A percentile compares a stretch with the other conserved stretches of the same genome.
These are phyloP conservation scores for Magnaporthiopsis rhizophila DNA, from an alignment of 2,329 filamentous ascomycete species.

Conservation along the genomic window DNA sequence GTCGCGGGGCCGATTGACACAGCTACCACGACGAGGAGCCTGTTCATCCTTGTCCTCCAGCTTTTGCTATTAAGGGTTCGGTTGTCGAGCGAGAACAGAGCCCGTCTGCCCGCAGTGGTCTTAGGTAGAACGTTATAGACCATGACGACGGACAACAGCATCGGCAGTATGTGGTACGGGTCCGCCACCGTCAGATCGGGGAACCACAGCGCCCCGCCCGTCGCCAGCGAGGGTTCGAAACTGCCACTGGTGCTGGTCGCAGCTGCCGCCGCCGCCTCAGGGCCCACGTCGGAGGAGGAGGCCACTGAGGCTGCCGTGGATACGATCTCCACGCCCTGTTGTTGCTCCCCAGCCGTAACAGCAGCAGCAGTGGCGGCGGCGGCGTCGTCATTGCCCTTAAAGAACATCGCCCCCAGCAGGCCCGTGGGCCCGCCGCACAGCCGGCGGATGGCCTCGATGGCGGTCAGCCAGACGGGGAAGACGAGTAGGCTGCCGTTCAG, in stretches of 20 bases:
- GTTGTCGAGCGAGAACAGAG: neutral
- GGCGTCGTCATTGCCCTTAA: slow-evolving; percentile 9
- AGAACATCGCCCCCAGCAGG: slow-evolving; percentile 24
- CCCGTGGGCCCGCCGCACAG: slow-evolving; percentile 33
- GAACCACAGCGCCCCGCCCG: slow-evolving; percentile 49
- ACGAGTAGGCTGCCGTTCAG: slow-evolving; percentile 28
- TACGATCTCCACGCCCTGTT: neutral
- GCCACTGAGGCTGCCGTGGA: neutral
- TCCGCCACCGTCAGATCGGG: slow-evolving; percentile 43
- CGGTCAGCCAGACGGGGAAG: slow-evolving; percentile 41
- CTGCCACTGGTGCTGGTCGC: neutral
- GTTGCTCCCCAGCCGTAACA: neutral
- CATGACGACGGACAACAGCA: slow-evolving; percentile 27
- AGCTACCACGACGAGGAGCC: slow-evolving; percentile 21
- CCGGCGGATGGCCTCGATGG: slow-evolving; percentile 42
- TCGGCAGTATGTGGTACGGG: slow-evolving; percentile 40
- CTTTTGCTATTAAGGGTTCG: neutral
- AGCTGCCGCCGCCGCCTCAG: neutral
- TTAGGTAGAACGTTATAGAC: slow-evolving; percentile 26
- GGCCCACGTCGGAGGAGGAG: neutral
- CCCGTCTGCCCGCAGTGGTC: slow-evolving; percentile 4
- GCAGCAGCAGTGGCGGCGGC: slow-evolving; percentile 7
- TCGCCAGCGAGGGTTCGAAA: slow-evolving; percentile 28
- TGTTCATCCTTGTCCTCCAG: slow-evolving; percentile 15
- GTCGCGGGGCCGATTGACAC: slow-evolving; percentile 28